phyloP scores from a whole-genome alignment of 768 basidiomycete species.

The Serpula lacrymans region DNA sequence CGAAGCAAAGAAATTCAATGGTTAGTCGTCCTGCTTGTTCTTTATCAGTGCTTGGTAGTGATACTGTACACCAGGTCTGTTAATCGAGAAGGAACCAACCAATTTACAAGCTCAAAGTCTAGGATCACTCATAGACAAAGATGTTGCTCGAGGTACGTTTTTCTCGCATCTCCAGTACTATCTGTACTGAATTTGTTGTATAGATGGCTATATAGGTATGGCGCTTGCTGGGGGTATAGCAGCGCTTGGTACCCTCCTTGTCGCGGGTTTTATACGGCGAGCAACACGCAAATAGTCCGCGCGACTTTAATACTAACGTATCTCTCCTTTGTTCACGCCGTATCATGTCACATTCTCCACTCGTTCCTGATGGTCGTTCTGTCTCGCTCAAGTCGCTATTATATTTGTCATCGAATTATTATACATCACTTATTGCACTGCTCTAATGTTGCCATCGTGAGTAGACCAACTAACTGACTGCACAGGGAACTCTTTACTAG shows the following conservation, averaged over 20 bases:
- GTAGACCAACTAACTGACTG: no score
- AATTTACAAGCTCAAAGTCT: conserved; percentile 93
- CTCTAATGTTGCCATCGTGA: no score
- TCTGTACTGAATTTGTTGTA: conserved; percentile 1
- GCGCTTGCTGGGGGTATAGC: conserved; percentile 90
- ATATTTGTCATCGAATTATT: conserved; percentile 10
- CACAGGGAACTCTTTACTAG: no score
- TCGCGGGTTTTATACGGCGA: conserved; percentile 84
- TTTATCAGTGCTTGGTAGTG: conserved; percentile 10
- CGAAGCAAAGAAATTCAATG: conserved; percentile 89
- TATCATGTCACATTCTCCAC: no score
- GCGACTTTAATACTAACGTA: conserved; percentile 11
- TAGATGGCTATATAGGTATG: conserved; percentile 99
- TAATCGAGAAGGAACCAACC: conserved; percentile 88
- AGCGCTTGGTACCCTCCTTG: conserved; percentile 71
- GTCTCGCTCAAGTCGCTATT: conserved; percentile 8
- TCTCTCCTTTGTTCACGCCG: conserved; percentile 13
- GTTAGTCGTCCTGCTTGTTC: conserved; percentile 42
- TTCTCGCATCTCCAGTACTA: background rate
- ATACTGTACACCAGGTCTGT: conserved; percentile 51
- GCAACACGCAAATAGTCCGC: conserved; percentile 46
- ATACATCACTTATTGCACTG: no score
- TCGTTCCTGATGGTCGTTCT: no score
- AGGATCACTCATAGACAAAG: conserved; percentile 79
- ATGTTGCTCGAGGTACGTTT: conserved; percentile 70